These are phyloP conservation scores for Leishmania martiniquensis DNA, from an alignment of 208 protist genomes.

Conservation along the genomic window DNA sequence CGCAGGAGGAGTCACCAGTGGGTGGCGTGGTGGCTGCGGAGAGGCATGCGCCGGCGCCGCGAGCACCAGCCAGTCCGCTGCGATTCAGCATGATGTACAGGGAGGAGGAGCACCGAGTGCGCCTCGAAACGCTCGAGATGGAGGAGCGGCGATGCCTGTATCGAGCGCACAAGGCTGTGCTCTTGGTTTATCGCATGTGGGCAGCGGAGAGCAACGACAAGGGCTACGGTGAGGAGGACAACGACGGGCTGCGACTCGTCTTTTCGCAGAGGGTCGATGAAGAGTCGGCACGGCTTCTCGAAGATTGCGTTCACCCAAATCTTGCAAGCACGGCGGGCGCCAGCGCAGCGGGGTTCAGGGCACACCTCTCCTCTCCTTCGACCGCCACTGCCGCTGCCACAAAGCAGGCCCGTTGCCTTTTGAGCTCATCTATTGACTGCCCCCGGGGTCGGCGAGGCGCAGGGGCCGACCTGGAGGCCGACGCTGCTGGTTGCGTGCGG, in stretches of 20 bases:
- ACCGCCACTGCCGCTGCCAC: slow-evolving; percentile 1
- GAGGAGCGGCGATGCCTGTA: slow-evolving; percentile 40
- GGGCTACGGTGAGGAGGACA: slow-evolving; percentile 18
- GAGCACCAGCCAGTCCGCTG: not conserved
- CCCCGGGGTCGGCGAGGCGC: slow-evolving; percentile 20
- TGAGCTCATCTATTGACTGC: slow-evolving; percentile 16
- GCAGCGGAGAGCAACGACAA: slow-evolving; percentile 1
- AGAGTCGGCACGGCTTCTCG: not conserved
- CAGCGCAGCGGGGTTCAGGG: not conserved
- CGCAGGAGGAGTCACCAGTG: slow-evolving; percentile 1
- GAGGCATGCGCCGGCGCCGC: not conserved
- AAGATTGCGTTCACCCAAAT: not conserved
- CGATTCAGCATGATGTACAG: slow-evolving; percentile 20
- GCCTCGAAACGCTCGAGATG: slow-evolving; percentile 29
- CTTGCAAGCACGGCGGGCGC: not conserved
- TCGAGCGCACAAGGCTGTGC: slow-evolving; percentile 28
- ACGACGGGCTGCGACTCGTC: not conserved
- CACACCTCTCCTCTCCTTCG: not conserved
- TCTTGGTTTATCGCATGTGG: slow-evolving; percentile 37
- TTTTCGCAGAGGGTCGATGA: not conserved
- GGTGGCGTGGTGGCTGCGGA: slow-evolving; percentile 9
- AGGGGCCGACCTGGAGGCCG: not conserved
- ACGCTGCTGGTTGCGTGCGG: not conserved
- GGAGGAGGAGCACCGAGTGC: slow-evolving; percentile 41
- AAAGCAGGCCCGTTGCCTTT: slow-evolving; percentile 15